Evolutionary conservation across 2,329 filamentous ascomycete genomes (phyloP), one percentile per base, ranked within the genome.

Genomic region (Fusarium redolens): DNA sequence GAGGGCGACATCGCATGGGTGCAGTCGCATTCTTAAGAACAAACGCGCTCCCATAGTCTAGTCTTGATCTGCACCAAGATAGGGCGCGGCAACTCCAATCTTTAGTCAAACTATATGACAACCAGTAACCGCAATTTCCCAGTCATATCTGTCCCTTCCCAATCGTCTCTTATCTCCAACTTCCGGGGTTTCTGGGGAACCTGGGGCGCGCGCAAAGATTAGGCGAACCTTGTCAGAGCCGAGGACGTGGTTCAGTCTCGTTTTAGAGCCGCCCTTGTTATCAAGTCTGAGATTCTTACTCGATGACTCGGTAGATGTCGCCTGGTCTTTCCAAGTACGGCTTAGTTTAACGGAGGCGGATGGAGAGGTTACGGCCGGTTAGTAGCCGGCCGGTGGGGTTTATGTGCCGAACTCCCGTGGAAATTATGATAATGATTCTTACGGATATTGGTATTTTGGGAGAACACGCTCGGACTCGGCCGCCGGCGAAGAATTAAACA

Each of bases 111-210:
- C 10, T 47, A 50, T 18, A 45, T 48, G 40, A 37, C 28, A 56
- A 61, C 58, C 40, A n/a, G 22, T 58, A 61, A 62, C 50, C 37
- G 30, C 30, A 45, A 48, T 31, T 47, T 41, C 40, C 20, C 38
- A 60, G 60, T 72, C 64, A 72, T 57, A 30, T 50, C 44, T 43
- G 8, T 9, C 8, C 7, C 4, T 25, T 38, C 38, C 17, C 28
- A 10, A 38, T 55, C 33, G 47, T 37, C 64, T 37, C 64, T 71
- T 72, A 72, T 68, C 68, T 31, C 31, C 35, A 45, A 33, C 31
- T 44, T 68, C 64, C 50, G 64, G 68, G 68, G 68, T 71, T 50
- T 59, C 59, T 65, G 61, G 70, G 60, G 66, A 61, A 73, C 18
- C 65, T 64, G 51, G 59, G 35, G 47, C 33, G 37, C 35, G 30